Conservation (phyloP, 495 filamentous ascomycete genomes). For the Elaphomyces granulatus region DNA sequence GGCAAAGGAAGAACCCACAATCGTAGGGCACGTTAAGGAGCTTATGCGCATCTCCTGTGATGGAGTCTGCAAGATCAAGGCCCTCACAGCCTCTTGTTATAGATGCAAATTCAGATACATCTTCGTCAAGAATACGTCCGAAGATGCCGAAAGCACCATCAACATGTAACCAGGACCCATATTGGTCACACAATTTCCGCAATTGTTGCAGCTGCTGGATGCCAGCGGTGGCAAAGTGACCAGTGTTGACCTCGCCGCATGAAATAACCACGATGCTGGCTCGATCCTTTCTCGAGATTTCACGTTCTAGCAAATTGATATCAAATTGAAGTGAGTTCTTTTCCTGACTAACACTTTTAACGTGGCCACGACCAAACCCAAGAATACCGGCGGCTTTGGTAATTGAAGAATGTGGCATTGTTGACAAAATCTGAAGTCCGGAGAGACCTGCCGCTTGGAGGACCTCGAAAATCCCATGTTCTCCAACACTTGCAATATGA, state of each 20-base stretch:
- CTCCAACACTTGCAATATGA: slow-evolving; percentile 40
- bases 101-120: slow-evolving; percentile 37
- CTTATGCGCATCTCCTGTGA: slow-evolving; percentile 79
- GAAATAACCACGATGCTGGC: slow-evolving; percentile 67
- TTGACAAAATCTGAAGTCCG: slow-evolving; percentile 62
- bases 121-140: slow-evolving; percentile 43
- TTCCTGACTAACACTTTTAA: slow-evolving; percentile 41
- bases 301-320: slow-evolving; percentile 40
- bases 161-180: slow-evolving; percentile 78
- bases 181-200: slow-evolving; percentile 53
- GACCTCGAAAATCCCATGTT: slow-evolving; percentile 53
- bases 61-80: slow-evolving; percentile 75
- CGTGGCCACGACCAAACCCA: slow-evolving; percentile 58
- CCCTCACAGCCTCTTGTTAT: slow-evolving; percentile 44
- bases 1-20: slow-evolving; percentile 75
- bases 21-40: slow-evolving; percentile 95
- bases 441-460: slow-evolving; percentile 46
- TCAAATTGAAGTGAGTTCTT: slow-evolving; percentile 53
- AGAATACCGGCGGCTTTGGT: slow-evolving; percentile 68
- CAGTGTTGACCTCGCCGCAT: slow-evolving; percentile 84
- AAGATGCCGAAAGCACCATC: slow-evolving; percentile 89
- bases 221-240: slow-evolving; percentile 55
- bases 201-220: slow-evolving; percentile 45
- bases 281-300: slow-evolving; percentile 33
- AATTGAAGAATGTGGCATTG: slow-evolving; percentile 69